These are phyloP conservation scores for Vararia minispora DNA, from an alignment of 768 basidiomycete species.

Conservation along the genomic window DNA sequence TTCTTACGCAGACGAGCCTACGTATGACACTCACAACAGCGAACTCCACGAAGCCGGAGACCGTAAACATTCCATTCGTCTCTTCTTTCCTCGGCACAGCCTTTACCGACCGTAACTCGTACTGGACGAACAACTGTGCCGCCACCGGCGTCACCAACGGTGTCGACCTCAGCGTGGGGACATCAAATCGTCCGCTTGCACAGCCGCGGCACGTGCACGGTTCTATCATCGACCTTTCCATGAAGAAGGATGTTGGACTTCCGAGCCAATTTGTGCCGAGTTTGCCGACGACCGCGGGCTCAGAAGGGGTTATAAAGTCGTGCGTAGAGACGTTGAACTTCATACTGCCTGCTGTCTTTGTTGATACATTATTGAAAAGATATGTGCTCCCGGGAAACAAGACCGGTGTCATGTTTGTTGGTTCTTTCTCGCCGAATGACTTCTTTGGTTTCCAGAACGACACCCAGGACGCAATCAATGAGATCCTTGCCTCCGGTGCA, in stretches of 20 bases:
- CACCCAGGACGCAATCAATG: slow-evolving; percentile 29
- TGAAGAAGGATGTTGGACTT: too few relatives aligned
- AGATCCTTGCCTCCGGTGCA: slow-evolving; percentile 38
- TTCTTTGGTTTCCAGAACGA: slow-evolving; percentile 46
- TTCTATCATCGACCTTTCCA: slow-evolving; percentile 29
- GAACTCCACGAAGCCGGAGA: too few relatives aligned
- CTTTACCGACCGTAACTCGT: slow-evolving; percentile 13
- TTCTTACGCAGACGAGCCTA: too few relatives aligned
- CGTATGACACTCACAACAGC: too few relatives aligned
- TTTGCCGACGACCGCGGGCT: too few relatives aligned
- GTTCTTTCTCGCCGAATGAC: too few relatives aligned
- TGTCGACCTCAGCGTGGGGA: slow-evolving; percentile 27
- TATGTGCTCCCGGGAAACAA: slow-evolving; percentile 42
- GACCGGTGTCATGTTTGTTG: slow-evolving; percentile 19
- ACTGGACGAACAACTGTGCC: slow-evolving; percentile 48
- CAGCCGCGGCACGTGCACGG: slow-evolving; percentile 6
- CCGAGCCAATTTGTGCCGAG: too few relatives aligned
- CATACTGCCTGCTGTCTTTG: slow-evolving; percentile 30
- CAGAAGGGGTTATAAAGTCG: slow-evolving; percentile 29
- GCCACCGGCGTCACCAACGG: slow-evolving; percentile 39
- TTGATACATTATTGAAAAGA: slow-evolving; percentile 39
- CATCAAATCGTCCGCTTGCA: not conserved
- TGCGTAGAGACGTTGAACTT: slow-evolving; percentile 41
- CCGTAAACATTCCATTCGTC: too few relatives aligned
- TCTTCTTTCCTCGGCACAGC: not conserved